phyloP scores from a whole-genome alignment of 163 green algal species.

The Scenedesmus sp. region DNA sequence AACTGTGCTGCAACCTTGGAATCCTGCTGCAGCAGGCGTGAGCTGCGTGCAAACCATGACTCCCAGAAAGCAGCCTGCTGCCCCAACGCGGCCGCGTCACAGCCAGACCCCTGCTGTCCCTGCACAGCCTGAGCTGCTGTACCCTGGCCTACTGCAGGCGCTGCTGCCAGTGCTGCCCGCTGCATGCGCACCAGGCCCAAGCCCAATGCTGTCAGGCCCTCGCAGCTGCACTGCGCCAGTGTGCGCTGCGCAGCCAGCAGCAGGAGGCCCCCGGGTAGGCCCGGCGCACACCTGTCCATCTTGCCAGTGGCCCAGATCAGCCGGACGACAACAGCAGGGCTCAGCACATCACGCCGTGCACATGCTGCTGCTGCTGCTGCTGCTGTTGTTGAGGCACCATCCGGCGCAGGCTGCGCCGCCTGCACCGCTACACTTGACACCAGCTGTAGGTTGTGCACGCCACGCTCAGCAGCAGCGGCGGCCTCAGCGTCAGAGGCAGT shows the following conservation, averaged over 20 bases:
- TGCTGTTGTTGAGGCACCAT: not conserved
- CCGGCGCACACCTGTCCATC: not conserved
- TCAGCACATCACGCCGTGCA: not conserved
- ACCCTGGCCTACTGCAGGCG: not conserved
- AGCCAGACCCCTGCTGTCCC: not conserved
- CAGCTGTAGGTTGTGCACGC: not conserved
- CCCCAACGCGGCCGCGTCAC: not conserved
- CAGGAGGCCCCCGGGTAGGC: not conserved
- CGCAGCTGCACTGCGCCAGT: not conserved
- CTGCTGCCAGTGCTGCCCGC: not conserved
- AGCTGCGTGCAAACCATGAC: slow-evolving; percentile 19
- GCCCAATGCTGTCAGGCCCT: not conserved
- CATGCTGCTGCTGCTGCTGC: not conserved
- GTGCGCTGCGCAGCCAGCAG: not conserved
- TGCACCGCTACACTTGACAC: not conserved
- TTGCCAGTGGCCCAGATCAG: slow-evolving; percentile 19
- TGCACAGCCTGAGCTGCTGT: not conserved
- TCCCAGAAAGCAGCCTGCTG: slow-evolving; percentile 26
- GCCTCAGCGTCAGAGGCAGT: not conserved
- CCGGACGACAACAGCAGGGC: not conserved
- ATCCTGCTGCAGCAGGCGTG: slow-evolving; percentile 24
- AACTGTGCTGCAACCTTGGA: not conserved
- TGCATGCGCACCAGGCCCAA: not conserved
- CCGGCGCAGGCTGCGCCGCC: not conserved
- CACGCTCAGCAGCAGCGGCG: not conserved